Base-by-base conservation (phyloP, 805 yeast species). In the Hyphopichia homilentoma region DNA sequence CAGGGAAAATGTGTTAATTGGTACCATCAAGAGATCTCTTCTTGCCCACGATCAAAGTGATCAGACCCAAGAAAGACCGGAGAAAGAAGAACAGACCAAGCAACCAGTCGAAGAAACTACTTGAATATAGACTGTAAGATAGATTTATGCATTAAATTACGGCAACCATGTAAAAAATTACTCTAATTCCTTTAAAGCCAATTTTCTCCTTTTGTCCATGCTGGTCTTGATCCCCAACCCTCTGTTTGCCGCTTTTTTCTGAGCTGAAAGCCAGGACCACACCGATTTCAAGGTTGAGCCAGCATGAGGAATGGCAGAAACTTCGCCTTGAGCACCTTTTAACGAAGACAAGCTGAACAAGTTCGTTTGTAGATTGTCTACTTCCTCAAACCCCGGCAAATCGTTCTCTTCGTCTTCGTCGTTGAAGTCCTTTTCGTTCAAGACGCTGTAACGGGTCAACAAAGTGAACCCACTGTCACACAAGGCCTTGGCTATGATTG, bases 121-220 rank as follows among this genome's bases (percentile, higher is more conserved):
- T n/a, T n/a, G n/a, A n/a, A n/a, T n/a, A n/a, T n/a, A n/a, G n/a
- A n/a, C n/a, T n/a, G n/a, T n/a, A n/a, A n/a, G n/a, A n/a, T n/a
- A n/a, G n/a, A n/a, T n/a, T n/a, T n/a, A n/a, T n/a, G n/a, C n/a
- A n/a, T n/a, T n/a, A n/a, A n/a, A n/a, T n/a, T n/a, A n/a, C n/a
- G n/a, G n/a, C n/a, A n/a, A n/a, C n/a, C n/a, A n/a, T n/a, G n/a
- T n/a, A n/a, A n/a, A n/a, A n/a, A 24, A 8, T 24, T 45, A 58
- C 26, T 64, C 71, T 29, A 67, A 44, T 41, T 63, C 68, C 41
- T 57, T 57, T 39, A 66, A 41, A 7, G 72, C 72, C 28, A 60
- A 43, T 33, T 65, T 61, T 33, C 72, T 50, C 45, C 72, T 52
- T 34, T 54, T 57, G 33, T 66, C 72, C 59, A 67, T 58, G 34